Percentiles rank a stretch among this genome's conserved stretches.
phyloP scores from a whole-genome alignment of 805 yeast genomes.

The Metschnikowia matae region DNA sequence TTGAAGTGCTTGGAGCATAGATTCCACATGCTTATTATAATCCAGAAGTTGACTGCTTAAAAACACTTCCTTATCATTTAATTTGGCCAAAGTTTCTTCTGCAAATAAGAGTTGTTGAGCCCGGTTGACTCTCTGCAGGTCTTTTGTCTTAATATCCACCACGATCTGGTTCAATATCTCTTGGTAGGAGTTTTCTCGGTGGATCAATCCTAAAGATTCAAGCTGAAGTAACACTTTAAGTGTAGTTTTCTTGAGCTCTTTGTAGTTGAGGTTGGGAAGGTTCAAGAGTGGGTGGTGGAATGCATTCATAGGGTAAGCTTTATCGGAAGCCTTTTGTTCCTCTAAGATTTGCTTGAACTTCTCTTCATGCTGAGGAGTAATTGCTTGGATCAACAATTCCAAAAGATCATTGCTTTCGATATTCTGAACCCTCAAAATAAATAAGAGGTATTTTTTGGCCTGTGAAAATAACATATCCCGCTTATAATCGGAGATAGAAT shows the following conservation, averaged over 20 bases:
- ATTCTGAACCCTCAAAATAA: slow-evolving; percentile 74
- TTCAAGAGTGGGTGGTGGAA: slow-evolving; percentile 42
- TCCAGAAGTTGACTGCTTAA: slow-evolving; percentile 43
- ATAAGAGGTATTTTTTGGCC: slow-evolving; percentile 76
- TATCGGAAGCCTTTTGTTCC: slow-evolving; percentile 3
- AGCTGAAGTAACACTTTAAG: slow-evolving; percentile 72
- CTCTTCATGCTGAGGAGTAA: slow-evolving; percentile 64
- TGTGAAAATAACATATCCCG: slow-evolving; percentile 60
- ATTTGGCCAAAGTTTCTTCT: slow-evolving; percentile 38
- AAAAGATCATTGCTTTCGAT: slow-evolving; percentile 55
- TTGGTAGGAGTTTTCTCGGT: slow-evolving; percentile 72
- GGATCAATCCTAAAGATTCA: slow-evolving; percentile 61
- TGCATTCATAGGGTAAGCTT: background rate
- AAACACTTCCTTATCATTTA: slow-evolving; percentile 43
- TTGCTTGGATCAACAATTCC: slow-evolving; percentile 65
- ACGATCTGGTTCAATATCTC: slow-evolving; percentile 79
- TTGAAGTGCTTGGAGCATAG: slow-evolving; percentile 40
- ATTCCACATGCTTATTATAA: slow-evolving; percentile 46
- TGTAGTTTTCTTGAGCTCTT: slow-evolving; percentile 72
- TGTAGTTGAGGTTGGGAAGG: slow-evolving; percentile 50
- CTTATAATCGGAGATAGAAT: slow-evolving; percentile 51
- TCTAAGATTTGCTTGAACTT: slow-evolving; percentile 50
- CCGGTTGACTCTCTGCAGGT: slow-evolving; percentile 39
- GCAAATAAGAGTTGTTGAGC: slow-evolving; percentile 41
- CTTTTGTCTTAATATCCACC: slow-evolving; percentile 59